Conservation (phyloP, 2,329 filamentous ascomycete genomes). For the Penicillium italicum region DNA sequence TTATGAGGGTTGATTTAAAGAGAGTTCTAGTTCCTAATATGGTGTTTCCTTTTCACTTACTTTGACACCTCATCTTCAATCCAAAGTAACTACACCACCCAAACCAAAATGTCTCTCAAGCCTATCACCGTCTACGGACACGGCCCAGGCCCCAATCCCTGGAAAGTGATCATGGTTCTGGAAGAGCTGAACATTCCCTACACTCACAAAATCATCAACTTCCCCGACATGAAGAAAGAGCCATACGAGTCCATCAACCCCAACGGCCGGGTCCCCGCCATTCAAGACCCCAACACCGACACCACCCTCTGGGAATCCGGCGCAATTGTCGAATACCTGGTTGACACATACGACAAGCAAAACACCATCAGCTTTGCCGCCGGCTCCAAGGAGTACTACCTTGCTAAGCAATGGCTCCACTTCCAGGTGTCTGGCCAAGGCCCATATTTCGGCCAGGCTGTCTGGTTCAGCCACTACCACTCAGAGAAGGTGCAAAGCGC, state of each 20-base stretch:
- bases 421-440: constrained; percentile 49
- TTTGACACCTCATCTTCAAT: background rate
- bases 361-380: constrained; percentile 36
- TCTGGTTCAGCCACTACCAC: constrained; percentile 45
- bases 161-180: constrained; percentile 34
- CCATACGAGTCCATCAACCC: constrained; percentile 30
- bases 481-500: constrained; percentile 44
- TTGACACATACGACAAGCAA: constrained; percentile 45
- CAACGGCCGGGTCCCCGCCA: constrained; percentile 36
- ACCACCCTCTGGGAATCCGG: constrained; percentile 46
- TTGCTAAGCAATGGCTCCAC: constrained; percentile 46
- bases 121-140: constrained; percentile 23
- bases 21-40: background rate
- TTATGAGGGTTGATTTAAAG: background rate
- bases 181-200: constrained; percentile 34
- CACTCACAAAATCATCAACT: constrained; percentile 19
- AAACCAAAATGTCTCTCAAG: constrained; percentile 19
- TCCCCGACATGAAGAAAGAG: constrained; percentile 31
- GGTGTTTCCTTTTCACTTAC: background rate
- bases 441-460: constrained; percentile 49
- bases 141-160: constrained; percentile 28
- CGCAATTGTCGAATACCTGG: constrained; percentile 45
- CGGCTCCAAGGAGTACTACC: constrained; percentile 35
- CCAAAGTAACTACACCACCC: background rate
- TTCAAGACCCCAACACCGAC: constrained; percentile 37